These are phyloP conservation scores for Parathielavia hyrcaniae DNA, from an alignment of 495 filamentous ascomycete genomes.

Conservation along the genomic window DNA sequence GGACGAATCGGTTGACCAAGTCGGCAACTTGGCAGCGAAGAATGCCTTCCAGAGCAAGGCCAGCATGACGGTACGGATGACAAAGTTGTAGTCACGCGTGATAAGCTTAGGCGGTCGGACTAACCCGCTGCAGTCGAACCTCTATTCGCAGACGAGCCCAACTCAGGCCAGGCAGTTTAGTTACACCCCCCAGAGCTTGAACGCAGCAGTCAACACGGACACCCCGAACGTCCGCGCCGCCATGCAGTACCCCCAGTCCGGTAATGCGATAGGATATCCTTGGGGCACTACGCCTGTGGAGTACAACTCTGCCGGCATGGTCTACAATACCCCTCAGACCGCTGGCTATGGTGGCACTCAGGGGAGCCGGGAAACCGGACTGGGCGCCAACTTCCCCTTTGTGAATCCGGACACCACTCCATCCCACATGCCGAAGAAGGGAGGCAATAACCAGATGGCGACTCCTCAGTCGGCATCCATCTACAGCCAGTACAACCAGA, in stretches of 20 bases:
- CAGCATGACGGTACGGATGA: background rate
- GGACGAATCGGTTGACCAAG: background rate
- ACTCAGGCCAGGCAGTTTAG: background rate
- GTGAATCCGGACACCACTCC: conserved; percentile 1
- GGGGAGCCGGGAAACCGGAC: background rate
- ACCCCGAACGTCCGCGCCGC: background rate
- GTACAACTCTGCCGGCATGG: background rate
- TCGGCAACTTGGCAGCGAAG: background rate
- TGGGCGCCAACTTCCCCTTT: background rate
- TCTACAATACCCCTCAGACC: background rate
- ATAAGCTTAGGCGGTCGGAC: background rate
- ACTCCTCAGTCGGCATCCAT: background rate
- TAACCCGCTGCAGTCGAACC: background rate
- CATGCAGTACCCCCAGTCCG: background rate
- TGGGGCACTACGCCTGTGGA: conserved; percentile 2
- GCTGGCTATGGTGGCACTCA: background rate
- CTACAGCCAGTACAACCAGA: conserved; percentile 18
- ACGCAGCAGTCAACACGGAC: background rate
- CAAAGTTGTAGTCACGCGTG: too few relatives aligned
- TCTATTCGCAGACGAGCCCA: background rate
- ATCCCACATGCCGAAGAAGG: conserved; percentile 17
- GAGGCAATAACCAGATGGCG: background rate
- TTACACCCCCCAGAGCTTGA: background rate
- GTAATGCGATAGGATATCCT: background rate
- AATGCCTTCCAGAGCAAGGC: background rate